A percentile compares a stretch with the other conserved stretches of the same genome.
These are phyloP conservation scores for Ogataea nitratoaversa DNA, from an alignment of 805 yeast genomes.

Conservation along the genomic window DNA sequence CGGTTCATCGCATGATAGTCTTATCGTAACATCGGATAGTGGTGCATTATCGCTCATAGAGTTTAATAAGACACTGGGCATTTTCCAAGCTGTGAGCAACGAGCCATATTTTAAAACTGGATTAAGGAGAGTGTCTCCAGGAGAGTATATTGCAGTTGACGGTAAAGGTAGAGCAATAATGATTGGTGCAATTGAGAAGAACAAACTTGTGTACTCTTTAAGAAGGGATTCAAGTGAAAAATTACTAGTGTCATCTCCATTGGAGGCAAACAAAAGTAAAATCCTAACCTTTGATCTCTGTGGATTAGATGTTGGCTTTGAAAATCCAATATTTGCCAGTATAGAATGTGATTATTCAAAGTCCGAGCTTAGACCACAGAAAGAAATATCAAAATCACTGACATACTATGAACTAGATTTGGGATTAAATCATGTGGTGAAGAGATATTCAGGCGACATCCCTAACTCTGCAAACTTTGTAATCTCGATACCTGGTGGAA, in stretches of 20 bases:
- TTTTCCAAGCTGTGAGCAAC: slow-evolving; percentile 41
- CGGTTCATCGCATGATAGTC: slow-evolving; percentile 50
- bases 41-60: slow-evolving; percentile 58
- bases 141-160: slow-evolving; percentile 66
- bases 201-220: slow-evolving; percentile 66
- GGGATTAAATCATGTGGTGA: slow-evolving; percentile 75
- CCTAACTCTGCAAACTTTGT: slow-evolving; percentile 44
- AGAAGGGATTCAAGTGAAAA: slow-evolving; percentile 43
- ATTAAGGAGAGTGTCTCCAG: slow-evolving; percentile 70
- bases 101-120: slow-evolving; percentile 77
- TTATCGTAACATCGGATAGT: slow-evolving; percentile 75
- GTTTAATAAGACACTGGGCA: slow-evolving; percentile 22
- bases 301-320: slow-evolving; percentile 72
- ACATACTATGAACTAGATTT: slow-evolving; percentile 79
- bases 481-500: slow-evolving; percentile 66
- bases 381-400: slow-evolving; percentile 31
- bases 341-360: slow-evolving; percentile 58
- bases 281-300: slow-evolving; percentile 48
- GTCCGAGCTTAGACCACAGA: slow-evolving; percentile 16
- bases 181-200: slow-evolving; percentile 68
- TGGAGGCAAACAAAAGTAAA: slow-evolving; percentile 56
- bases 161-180: slow-evolving; percentile 67
- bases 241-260: slow-evolving; percentile 61
- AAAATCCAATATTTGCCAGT: slow-evolving; percentile 81
- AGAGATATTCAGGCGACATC: slow-evolving; percentile 40